Conservation (phyloP, 2,329 filamentous ascomycete genomes). For the Graphilbum fragrans region DNA sequence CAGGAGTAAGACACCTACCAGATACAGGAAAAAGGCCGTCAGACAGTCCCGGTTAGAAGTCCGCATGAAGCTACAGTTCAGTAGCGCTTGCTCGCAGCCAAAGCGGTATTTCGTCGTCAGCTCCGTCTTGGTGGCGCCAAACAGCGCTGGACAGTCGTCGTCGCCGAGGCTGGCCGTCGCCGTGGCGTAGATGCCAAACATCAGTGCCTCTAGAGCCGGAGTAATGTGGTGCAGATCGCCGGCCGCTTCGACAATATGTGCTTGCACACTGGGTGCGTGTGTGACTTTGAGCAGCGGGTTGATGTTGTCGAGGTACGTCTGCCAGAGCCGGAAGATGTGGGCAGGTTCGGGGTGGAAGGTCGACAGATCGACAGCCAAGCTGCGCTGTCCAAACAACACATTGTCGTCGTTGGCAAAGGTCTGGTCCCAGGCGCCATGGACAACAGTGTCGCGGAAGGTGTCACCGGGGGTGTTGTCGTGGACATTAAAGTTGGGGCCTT, state of each 20-base stretch:
- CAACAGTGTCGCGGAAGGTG: not conserved
- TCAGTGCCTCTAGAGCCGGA: slow-evolving; percentile 36
- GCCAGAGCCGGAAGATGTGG: slow-evolving; percentile 40
- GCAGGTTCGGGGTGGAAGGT: slow-evolving; percentile 35
- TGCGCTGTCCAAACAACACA: slow-evolving; percentile 38
- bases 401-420: slow-evolving; percentile 23
- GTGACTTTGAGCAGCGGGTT: slow-evolving; percentile 47
- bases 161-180: slow-evolving; percentile 28
- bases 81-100: slow-evolving; percentile 36
- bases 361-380: slow-evolving; percentile 28
- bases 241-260: slow-evolving; percentile 35
- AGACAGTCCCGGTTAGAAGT: slow-evolving; percentile 38
- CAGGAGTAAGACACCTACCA: slow-evolving; percentile 25
- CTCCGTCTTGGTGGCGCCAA: no score
- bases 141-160: no score
- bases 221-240: slow-evolving; percentile 25
- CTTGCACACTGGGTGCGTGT: slow-evolving; percentile 41
- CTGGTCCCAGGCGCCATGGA: not conserved
- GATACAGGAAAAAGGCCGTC: slow-evolving; percentile 43
- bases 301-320: slow-evolving; percentile 45
- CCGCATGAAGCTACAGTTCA: slow-evolving; percentile 36
- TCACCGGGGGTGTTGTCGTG: slow-evolving; percentile 11
- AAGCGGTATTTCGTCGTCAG: no score
- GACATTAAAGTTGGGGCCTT: no score
- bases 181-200: slow-evolving; percentile 40